A percentile compares a stretch with the other conserved stretches of the same genome.
Conservation (phyloP, 2,329 filamentous ascomycete genomes). For the Penicillium sp. region DNA sequence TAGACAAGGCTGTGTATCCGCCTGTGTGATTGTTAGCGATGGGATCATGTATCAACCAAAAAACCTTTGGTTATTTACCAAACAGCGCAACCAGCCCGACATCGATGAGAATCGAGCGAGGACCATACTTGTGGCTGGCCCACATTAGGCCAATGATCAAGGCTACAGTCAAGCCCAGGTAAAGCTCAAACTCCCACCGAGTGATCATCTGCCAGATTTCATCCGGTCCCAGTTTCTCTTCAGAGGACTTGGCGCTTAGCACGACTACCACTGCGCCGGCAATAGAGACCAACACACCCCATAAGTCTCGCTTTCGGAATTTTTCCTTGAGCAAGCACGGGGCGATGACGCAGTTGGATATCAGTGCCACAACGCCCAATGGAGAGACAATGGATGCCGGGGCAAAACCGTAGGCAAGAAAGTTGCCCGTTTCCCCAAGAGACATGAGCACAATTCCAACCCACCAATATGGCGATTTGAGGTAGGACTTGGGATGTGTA, state of each 20-base stretch:
- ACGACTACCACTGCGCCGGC: slow-evolving; percentile 87
- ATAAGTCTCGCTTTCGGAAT: slow-evolving; percentile 77
- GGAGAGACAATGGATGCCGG: slow-evolving; percentile 96
- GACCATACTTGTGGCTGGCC: slow-evolving; percentile 76
- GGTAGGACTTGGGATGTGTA: slow-evolving; percentile 62
- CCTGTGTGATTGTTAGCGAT: slow-evolving; percentile 47
- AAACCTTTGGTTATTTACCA: slow-evolving; percentile 54
- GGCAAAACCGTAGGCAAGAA: slow-evolving; percentile 93
- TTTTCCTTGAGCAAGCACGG: slow-evolving; percentile 87
- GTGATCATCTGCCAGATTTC: slow-evolving; percentile 88
- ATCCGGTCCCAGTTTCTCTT: slow-evolving; percentile 83
- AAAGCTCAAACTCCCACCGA: slow-evolving; percentile 82
- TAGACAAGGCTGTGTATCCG: slow-evolving; percentile 93
- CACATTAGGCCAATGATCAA: slow-evolving; percentile 75
- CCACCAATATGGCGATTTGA: slow-evolving; percentile 96
- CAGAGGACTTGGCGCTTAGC: slow-evolving; percentile 79
- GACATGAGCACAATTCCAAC: slow-evolving; percentile 86
- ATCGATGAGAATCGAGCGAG: slow-evolving; percentile 81
- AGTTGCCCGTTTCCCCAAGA: slow-evolving; percentile 89
- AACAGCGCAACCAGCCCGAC: slow-evolving; percentile 88
- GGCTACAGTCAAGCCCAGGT: slow-evolving; percentile 67
- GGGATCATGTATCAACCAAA: slow-evolving; percentile 1
- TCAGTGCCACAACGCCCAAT: slow-evolving; percentile 88
- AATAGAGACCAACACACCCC: slow-evolving; percentile 82
- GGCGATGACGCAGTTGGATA: slow-evolving; percentile 95